phyloP scores from a whole-genome alignment of 2,329 filamentous ascomycete genomes.

The Myriosclerotinia scirpicola region DNA sequence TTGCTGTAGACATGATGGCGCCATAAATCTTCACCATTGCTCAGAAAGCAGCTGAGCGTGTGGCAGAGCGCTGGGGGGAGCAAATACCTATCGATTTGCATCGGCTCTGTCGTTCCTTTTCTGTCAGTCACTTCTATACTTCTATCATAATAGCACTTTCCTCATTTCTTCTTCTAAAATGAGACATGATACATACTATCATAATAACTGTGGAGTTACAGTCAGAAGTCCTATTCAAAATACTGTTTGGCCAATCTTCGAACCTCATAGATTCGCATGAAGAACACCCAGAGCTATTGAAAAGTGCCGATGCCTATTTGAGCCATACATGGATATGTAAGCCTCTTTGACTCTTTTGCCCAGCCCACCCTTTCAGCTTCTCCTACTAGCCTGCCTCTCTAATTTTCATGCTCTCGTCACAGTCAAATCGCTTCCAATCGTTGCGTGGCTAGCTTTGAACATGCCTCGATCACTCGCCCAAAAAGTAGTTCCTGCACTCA shows the following conservation, averaged over 20 bases:
- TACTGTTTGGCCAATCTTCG: slow-evolving; percentile 2
- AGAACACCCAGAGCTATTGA: neutral
- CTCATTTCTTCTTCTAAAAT: neutral
- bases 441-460: neutral
- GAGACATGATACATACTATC: neutral
- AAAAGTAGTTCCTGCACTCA: neutral
- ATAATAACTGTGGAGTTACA: neutral
- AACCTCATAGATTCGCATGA: neutral
- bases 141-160: neutral
- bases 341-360: neutral
- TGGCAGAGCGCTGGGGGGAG: neutral
- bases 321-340: neutral
- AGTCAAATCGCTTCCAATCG: neutral
- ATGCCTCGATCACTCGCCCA: neutral
- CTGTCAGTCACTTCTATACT: neutral
- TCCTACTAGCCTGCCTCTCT: neutral
- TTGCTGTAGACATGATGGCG: neutral
- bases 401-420: neutral
- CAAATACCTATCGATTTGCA: slow-evolving; percentile 4
- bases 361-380: too few relatives aligned
- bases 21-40: neutral
- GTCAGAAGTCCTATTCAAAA: slow-evolving; percentile 4
- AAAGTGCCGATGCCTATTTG: neutral
- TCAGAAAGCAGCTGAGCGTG: neutral
- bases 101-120: slow-evolving; percentile 1